phyloP scores from a whole-genome alignment of 1,139 yeast species.

The Torulaspora pretoriensis region DNA sequence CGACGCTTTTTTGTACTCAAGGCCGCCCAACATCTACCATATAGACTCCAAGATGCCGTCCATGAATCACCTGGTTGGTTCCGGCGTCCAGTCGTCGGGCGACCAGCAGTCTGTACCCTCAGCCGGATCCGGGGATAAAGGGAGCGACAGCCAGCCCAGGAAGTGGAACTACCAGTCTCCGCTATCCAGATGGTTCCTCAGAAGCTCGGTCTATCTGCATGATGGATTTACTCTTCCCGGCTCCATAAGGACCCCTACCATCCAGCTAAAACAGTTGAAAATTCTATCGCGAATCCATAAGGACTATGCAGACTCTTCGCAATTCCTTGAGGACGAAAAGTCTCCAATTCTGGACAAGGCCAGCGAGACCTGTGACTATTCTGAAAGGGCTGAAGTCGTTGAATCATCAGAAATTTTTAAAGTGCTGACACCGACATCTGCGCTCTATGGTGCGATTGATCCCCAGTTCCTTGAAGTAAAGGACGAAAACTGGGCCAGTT shows the following conservation, averaged over 20 bases:
- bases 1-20: slow-evolving; percentile 22
- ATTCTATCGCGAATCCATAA: slow-evolving; percentile 24
- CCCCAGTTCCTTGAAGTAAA: slow-evolving; percentile 4
- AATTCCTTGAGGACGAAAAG: slow-evolving; percentile 16
- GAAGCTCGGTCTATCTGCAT: slow-evolving; percentile 29
- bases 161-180: slow-evolving; percentile 35
- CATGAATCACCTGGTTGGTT: slow-evolving; percentile 5
- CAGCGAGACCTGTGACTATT: background rate
- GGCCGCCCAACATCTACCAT: slow-evolving; percentile 26
- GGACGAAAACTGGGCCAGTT: background rate
- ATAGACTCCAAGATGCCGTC: slow-evolving; percentile 19
- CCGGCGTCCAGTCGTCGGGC: background rate
- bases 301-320: slow-evolving; percentile 13
- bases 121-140: background rate
- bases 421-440: slow-evolving; percentile 5
- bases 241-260: slow-evolving; percentile 22
- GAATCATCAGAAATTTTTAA: background rate
- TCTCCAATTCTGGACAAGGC: slow-evolving; percentile 27
- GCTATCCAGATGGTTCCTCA: slow-evolving; percentile 33
- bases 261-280: slow-evolving; percentile 26
- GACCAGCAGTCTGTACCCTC: background rate
- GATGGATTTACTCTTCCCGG: slow-evolving; percentile 11
- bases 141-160: background rate
- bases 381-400: background rate
- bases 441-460: slow-evolving; percentile 7